Base-by-base conservation (phyloP, 768 basidiomycete genomes). In the Psilocybe sp. region DNA sequence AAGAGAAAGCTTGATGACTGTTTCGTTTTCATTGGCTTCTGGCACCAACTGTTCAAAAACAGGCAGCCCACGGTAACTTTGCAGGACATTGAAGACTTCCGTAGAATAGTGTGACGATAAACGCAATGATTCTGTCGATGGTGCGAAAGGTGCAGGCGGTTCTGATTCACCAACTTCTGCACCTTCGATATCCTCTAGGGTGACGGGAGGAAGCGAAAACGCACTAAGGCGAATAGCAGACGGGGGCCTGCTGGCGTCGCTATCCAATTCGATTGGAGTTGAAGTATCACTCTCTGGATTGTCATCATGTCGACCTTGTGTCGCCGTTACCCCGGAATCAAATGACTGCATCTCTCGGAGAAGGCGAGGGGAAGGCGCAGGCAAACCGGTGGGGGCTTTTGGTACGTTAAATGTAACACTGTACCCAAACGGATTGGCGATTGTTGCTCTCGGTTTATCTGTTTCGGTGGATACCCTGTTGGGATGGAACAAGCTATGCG, bases 281-380 rank as follows among this genome's bases (percentile, higher is more conserved):
- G 61, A 53, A 4, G 63, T 61, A n/a, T 57, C 56, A 10, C 37
- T 54, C 23, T 52, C 47, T 28, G 50, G 50, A 34, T 37, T 49
- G 28, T 50, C 52, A n/a, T 57, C 34, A 13, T 40, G 55, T 13
- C 54, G 40, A 47, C 76, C 62, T 42, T 87, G 86, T 18, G 82
- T 78, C 0, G 87, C 89, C 0, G 91, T 93, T 34, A 87, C 64
- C 1, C 83, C 84, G 4, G 89, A 92, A 56, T 93, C 91, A 60
- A 92, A 93, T 0, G 87, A 89, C 56, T 92, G 89, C 85, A 92
- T 88, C 63, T 85, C 86, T 18, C 89, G 84, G n/a, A 93, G 64
- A 38, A 74, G 71, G 4, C 79, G 81, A 1, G 81, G 76, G 1
- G 77, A 57, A 4, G 73, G 71, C 23, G 23, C 4, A 81, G 62